Evolutionary conservation across 148 eudicot genomes (phyloP).

Genomic region (Cornus controversa): DNA sequence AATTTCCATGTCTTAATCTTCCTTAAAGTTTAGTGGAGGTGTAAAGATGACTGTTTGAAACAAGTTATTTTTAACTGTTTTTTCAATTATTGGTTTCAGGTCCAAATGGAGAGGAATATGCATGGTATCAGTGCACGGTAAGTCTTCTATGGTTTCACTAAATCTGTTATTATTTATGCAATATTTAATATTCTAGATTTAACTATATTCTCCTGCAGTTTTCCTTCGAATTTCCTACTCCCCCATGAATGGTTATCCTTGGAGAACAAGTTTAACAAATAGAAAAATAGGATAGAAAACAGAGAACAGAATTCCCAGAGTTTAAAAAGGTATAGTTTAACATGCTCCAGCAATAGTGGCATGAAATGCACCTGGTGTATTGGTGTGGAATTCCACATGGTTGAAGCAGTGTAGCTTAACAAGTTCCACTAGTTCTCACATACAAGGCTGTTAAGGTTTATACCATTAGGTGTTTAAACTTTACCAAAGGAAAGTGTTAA

Average conservation of each 20-base stretch:
- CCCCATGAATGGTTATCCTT: not conserved
- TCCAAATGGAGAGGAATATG: conserved; percentile 95
- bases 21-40: not conserved
- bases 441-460: not conserved
- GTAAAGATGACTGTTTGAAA: not conserved
- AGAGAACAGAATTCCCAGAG: not conserved
- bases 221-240: not conserved
- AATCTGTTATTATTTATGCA: not conserved
- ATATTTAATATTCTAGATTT: conserved; percentile 4
- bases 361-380: not conserved
- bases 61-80: not conserved
- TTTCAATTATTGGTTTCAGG: conserved; percentile 46
- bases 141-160: conserved; percentile 11
- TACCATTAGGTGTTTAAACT: not conserved
- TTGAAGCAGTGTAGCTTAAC: not conserved
- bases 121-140: conserved; percentile 99
- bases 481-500: not conserved
- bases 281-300: not conserved
- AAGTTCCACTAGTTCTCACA: not conserved
- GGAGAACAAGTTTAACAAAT: not conserved
- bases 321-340: not conserved
- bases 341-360: not conserved
- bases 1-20: not conserved
- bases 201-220: not conserved
- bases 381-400: not conserved